These are phyloP conservation scores for Aureobasidium mangrovei DNA, from an alignment of 2,329 filamentous ascomycete species.

Conservation along the genomic window DNA sequence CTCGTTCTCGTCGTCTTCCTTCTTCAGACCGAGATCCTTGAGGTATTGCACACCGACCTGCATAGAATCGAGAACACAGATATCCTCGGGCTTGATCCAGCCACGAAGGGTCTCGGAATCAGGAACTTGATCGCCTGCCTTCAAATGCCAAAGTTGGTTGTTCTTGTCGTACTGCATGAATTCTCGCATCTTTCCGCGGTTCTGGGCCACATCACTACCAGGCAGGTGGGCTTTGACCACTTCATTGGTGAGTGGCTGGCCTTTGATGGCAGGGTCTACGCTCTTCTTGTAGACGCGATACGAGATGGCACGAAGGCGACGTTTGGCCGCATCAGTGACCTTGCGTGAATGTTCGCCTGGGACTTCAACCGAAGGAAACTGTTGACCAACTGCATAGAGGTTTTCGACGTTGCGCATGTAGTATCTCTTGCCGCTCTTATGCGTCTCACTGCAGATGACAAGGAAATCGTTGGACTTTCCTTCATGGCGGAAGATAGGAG, in stretches of 20 bases:
- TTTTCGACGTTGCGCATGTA: conserved; percentile 86
- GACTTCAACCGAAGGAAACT: conserved; percentile 84
- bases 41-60: conserved; percentile 88
- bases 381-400: conserved; percentile 82
- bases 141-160: conserved; percentile 80
- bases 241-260: conserved; percentile 71
- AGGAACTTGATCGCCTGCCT: conserved; percentile 62
- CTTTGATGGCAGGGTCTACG: conserved; percentile 56
- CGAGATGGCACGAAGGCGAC: conserved; percentile 89
- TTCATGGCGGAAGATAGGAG: conserved; percentile 83
- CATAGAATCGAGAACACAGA: conserved; percentile 92
- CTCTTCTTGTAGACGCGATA: conserved; percentile 80
- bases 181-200: conserved; percentile 92
- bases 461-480: conserved; percentile 76
- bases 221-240: conserved; percentile 63
- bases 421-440: conserved; percentile 67
- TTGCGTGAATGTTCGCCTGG: conserved; percentile 89
- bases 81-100: conserved; percentile 92
- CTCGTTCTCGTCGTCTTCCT: conserved; percentile 54
- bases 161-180: conserved; percentile 88
- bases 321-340: conserved; percentile 95
- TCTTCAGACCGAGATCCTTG: conserved; percentile 79
- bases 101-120: conserved; percentile 72
- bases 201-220: conserved; percentile 89
- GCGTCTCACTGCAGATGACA: conserved; percentile 72